These are phyloP conservation scores for Rhynchospora breviuscula DNA, from an alignment of 176 grass and related monocot species.

Conservation along the genomic window DNA sequence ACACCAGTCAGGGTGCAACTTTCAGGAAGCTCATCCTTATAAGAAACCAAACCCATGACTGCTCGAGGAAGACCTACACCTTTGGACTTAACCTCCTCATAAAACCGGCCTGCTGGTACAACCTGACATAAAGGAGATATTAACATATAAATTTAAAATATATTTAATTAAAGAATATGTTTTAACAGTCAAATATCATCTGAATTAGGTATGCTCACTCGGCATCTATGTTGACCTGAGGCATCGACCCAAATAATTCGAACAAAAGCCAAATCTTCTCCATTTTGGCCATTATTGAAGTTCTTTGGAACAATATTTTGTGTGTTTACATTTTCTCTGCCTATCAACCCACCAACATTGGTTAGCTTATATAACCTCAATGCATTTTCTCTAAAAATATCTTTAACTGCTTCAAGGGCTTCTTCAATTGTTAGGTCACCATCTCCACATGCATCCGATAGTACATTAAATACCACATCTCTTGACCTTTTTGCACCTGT, in stretches of 20 bases:
- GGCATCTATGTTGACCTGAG: slow-evolving; percentile 90
- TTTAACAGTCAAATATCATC: not conserved
- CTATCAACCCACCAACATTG: slow-evolving; percentile 32
- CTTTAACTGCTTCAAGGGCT: slow-evolving; percentile 66
- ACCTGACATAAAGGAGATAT: slow-evolving; percentile 48
- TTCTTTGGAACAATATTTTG: slow-evolving; percentile 22
- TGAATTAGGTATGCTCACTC: slow-evolving; percentile 47
- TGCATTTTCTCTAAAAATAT: slow-evolving; percentile 85
- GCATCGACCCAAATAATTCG: slow-evolving; percentile 82
- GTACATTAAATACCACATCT: slow-evolving; percentile 66
- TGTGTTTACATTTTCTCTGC: slow-evolving; percentile 26
- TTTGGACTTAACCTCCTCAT: slow-evolving; percentile 63
- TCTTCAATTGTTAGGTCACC: slow-evolving; percentile 82
- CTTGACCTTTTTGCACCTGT: slow-evolving; percentile 77
- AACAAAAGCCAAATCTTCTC: slow-evolving; percentile 63
- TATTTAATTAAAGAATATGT: not conserved
- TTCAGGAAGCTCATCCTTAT: slow-evolving; percentile 66
- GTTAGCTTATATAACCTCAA: slow-evolving; percentile 75
- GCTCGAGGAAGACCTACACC: slow-evolving; percentile 76
- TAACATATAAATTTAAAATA: slow-evolving; percentile 1
- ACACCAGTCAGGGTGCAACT: slow-evolving; percentile 78
- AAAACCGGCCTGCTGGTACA: slow-evolving; percentile 68
- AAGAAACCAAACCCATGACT: slow-evolving; percentile 76
- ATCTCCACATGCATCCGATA: slow-evolving; percentile 75
- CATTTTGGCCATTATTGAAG: slow-evolving; percentile 15